Base-by-base conservation (phyloP, 1,284 basidiomycete species). In the Butyriboletus appendiculatus region DNA sequence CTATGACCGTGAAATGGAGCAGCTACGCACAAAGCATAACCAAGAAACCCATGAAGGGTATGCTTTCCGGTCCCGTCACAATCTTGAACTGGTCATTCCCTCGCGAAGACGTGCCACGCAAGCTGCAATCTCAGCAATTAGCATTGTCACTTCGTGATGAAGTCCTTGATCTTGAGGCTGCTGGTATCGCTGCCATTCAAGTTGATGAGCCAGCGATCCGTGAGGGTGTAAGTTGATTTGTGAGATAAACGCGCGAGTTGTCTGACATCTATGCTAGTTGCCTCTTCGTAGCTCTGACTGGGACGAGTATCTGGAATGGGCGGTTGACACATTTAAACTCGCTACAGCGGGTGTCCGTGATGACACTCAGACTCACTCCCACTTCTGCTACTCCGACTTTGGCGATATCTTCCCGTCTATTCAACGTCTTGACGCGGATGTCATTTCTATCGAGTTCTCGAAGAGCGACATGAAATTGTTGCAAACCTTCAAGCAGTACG, bases 71-170 rank as follows among this genome's bases (percentile, higher is more conserved):
- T 60, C 93, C 94, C 32, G 94, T 96, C 69, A 95, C 93, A 63
- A 98, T 99, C 77, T 86, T 99, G 75, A 98, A 98, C 85, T 99
- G 97, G 97, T 99, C 97, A 41, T 99, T 99, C 96, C 97, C 97
- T 69, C 96, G 97, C 78, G 94, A 94, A 64, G 97, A 99, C 75
- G 90, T 99, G 68, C 86, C 91, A 58, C 93, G 94, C 75, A 97
- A 99, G 79, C 75, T 96, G 60, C 97, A 99, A 81, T 95, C 94
- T 73, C 95, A 96, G 82, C 97, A 99, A 77, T 89, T 99, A 67
- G 97, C 97, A 54, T 86, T 99, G 60, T 92, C 97, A 57, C 93
- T 99, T 69, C 96, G 97, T 67, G 97, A 99, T 72, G 97, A 99
- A 79, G 97, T 99, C 61, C 66, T 93, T 64, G 97, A 99, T 79